phyloP scores from a whole-genome alignment of 768 basidiomycete species.

The Leccinum olivaceopallidum region DNA sequence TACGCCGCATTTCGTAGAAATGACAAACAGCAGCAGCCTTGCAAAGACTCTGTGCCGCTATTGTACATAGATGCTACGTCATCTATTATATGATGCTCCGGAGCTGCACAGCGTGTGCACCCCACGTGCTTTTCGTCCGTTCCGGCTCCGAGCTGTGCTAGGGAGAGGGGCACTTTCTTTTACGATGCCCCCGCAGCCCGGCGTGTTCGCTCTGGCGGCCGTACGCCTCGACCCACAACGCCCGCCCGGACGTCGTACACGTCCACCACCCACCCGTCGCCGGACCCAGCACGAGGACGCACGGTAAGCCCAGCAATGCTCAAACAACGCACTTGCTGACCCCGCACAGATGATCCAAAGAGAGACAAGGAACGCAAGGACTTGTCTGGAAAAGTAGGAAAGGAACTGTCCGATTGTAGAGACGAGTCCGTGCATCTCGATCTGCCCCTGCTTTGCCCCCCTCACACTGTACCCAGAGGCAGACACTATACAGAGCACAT shows the following conservation, averaged over 20 bases:
- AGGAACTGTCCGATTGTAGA: slow-evolving; percentile 71
- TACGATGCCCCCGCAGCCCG: slow-evolving; percentile 68
- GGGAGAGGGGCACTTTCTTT: background rate
- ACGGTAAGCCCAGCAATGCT: slow-evolving; percentile 34
- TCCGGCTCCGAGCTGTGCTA: no score
- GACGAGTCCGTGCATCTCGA: slow-evolving; percentile 60
- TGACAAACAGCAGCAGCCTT: no score
- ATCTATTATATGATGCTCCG: no score
- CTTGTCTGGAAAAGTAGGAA: slow-evolving; percentile 65
- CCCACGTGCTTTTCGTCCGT: no score
- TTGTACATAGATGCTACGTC: no score
- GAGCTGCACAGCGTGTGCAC: no score
- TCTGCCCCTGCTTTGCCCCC: slow-evolving; percentile 5
- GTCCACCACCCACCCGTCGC: slow-evolving; percentile 42
- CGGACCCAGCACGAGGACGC: slow-evolving; percentile 43
- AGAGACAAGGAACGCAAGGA: slow-evolving; percentile 72
- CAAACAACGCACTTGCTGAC: slow-evolving; percentile 29
- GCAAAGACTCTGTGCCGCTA: no score
- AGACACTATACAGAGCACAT: slow-evolving; percentile 66
- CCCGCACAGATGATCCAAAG: slow-evolving; percentile 45
- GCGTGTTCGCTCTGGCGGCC: slow-evolving; percentile 66
- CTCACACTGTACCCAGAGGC: slow-evolving; percentile 41
- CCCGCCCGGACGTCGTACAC: slow-evolving; percentile 38
- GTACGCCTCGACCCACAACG: slow-evolving; percentile 49
- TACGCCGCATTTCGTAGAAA: no score